Percentiles rank a stretch among this genome's conserved stretches.
Evolutionary conservation across 176 grass and related monocot genomes (phyloP).

Genomic region (Rhynchospora breviuscula): DNA sequence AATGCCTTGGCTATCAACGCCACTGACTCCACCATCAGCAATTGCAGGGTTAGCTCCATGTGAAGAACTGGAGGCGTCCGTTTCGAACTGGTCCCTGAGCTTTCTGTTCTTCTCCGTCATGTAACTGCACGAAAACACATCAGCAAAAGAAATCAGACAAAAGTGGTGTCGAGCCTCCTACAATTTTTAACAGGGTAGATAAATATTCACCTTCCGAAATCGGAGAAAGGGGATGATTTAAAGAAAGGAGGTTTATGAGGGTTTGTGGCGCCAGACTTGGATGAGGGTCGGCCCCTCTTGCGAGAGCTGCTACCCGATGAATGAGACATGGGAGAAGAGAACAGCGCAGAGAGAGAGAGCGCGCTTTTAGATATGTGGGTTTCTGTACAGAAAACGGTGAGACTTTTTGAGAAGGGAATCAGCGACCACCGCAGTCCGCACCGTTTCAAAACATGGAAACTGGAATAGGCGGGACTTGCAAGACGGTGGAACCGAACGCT

Average conservation of each 20-base stretch:
- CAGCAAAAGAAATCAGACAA: not conserved
- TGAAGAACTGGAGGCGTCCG: slow-evolving; percentile 23
- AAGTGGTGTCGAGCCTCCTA: not conserved
- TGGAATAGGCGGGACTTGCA: too few relatives aligned
- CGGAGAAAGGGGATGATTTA: slow-evolving; percentile 30
- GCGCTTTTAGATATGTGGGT: not conserved
- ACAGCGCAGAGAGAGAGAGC: not conserved
- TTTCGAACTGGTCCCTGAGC: slow-evolving; percentile 42
- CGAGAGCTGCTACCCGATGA: slow-evolving; percentile 26
- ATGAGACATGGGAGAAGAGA: slow-evolving; percentile 3
- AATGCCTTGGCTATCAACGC: slow-evolving; percentile 16
- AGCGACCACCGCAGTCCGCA: too few relatives aligned
- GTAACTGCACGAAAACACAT: slow-evolving; percentile 20
- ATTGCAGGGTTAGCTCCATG: not conserved
- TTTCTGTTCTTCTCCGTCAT: slow-evolving; percentile 40
- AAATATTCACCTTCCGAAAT: slow-evolving; percentile 26
- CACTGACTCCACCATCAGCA: not conserved
- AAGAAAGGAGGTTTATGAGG: not conserved
- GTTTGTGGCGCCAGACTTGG: slow-evolving; percentile 19
- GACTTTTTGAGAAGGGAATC: not conserved
- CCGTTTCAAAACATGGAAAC: too few relatives aligned
- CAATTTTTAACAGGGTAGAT: not conserved
- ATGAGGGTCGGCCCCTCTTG: slow-evolving; percentile 13
- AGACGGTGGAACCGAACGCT: too few relatives aligned
- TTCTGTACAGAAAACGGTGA: not conserved